phyloP scores from a whole-genome alignment of 2,329 filamentous ascomycete species.

The Thelonectria blattea region DNA sequence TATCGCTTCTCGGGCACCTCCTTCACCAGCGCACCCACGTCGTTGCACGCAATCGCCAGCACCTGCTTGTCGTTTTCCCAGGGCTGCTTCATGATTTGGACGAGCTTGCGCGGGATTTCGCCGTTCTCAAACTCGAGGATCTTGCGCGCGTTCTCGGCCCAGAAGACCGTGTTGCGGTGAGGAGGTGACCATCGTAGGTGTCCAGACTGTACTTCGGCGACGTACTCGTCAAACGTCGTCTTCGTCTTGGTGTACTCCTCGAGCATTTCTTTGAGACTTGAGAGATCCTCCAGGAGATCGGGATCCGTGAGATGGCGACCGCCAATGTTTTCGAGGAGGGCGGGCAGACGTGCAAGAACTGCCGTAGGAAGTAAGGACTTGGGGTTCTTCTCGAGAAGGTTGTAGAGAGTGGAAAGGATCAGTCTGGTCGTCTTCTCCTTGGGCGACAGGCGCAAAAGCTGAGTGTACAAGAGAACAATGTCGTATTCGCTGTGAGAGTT shows the following conservation, averaged over 20 bases:
- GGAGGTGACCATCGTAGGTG: slow-evolving; percentile 93
- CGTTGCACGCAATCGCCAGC: slow-evolving; percentile 90
- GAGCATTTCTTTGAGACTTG: slow-evolving; percentile 65
- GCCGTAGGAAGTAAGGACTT: slow-evolving; percentile 82
- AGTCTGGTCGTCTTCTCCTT: slow-evolving; percentile 98
- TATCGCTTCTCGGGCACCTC: slow-evolving; percentile 84
- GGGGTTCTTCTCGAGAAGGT: slow-evolving; percentile 75
- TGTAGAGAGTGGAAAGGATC: slow-evolving; percentile 86
- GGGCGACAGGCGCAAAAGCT: slow-evolving; percentile 87
- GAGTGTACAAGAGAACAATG: slow-evolving; percentile 88
- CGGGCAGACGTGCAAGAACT: slow-evolving; percentile 81
- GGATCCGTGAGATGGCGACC: slow-evolving; percentile 68
- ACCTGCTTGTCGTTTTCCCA: slow-evolving; percentile 87
- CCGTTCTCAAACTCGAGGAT: slow-evolving; percentile 86
- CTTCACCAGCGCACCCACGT: slow-evolving; percentile 86
- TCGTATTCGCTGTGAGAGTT: slow-evolving; percentile 78
- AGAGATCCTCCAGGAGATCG: slow-evolving; percentile 68
- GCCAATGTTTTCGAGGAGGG: slow-evolving; percentile 66
- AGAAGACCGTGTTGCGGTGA: slow-evolving; percentile 85
- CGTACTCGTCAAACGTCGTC: slow-evolving; percentile 86
- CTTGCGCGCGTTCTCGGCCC: slow-evolving; percentile 87
- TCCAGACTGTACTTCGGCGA: slow-evolving; percentile 83
- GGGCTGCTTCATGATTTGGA: slow-evolving; percentile 77
- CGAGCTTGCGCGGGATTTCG: slow-evolving; percentile 77
- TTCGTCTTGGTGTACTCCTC: slow-evolving; percentile 74